A percentile compares a stretch with the other conserved stretches of the same genome.
phyloP scores from a whole-genome alignment of 2,329 filamentous ascomycete species.

The Xylariaceae sp. region DNA sequence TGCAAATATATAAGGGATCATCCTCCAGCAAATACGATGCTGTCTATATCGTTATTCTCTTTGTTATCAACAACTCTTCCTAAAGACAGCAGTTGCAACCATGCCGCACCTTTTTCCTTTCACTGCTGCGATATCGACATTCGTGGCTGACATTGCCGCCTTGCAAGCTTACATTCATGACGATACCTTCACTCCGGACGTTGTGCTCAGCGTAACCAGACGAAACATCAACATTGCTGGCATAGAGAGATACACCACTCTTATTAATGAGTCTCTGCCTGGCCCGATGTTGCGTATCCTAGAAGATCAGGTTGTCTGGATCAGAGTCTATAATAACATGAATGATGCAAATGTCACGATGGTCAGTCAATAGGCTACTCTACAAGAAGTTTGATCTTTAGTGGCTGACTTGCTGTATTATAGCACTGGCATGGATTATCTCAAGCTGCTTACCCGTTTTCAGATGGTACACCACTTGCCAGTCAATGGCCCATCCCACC shows the following conservation, averaged over 20 bases:
- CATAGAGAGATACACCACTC: conserved; percentile 21
- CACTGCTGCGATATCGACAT: conserved; percentile 1
- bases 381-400: no score
- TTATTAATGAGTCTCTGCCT: conserved; percentile 15
- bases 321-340: conserved; percentile 22
- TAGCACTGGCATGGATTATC: conserved; percentile 25
- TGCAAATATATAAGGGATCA: no score
- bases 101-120: conserved; percentile 11
- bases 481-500: conserved; percentile 25
- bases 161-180: conserved; percentile 14
- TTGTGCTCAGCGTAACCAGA: conserved; percentile 22
- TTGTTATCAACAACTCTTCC: no score
- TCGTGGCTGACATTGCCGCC: conserved; percentile 3
- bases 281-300: conserved; percentile 16
- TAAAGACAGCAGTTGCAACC: neutral
- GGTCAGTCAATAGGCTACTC: neutral
- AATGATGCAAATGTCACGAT: conserved; percentile 21
- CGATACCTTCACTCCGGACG: conserved; percentile 18
- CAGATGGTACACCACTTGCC: conserved; percentile 20
- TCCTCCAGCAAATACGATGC: no score
- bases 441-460: conserved; percentile 21
- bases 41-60: no score
- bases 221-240: conserved; percentile 17
- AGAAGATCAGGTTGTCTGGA: conserved; percentile 19
- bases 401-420: neutral